Conservation (phyloP, 768 basidiomycete species). For the Pilatotrama ljubarskyi region DNA sequence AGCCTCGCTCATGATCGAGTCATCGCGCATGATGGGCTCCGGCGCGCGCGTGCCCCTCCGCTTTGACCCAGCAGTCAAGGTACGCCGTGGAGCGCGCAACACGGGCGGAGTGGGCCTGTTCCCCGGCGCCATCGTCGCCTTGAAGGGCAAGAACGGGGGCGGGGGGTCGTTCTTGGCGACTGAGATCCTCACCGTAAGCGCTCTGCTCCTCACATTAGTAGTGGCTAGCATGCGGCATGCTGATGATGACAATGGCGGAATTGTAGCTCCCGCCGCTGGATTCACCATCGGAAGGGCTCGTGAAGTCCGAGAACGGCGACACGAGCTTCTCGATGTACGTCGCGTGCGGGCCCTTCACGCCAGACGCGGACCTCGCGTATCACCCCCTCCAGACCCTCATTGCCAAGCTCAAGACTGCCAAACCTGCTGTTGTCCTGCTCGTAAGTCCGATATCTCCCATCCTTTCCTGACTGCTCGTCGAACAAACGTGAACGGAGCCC, state of each 20-base stretch:
- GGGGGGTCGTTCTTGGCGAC: conserved; percentile 83
- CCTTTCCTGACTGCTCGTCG: neutral
- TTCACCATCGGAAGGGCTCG: conserved; percentile 30
- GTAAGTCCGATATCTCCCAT: conserved; percentile 41
- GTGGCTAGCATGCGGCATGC: too few species aligned
- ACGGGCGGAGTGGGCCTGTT: conserved; percentile 73
- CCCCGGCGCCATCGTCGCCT: conserved; percentile 83
- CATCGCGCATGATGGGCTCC: conserved; percentile 75
- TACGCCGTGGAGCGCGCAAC: conserved; percentile 64
- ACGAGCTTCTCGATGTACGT: conserved; percentile 63
- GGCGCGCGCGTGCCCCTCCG: conserved; percentile 69
- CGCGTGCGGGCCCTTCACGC: conserved; percentile 86
- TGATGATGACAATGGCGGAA: neutral
- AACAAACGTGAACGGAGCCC: too few species aligned
- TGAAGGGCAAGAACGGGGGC: conserved; percentile 90
- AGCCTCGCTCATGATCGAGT: conserved; percentile 74
- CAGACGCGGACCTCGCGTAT: conserved; percentile 74
- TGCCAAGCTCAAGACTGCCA: conserved; percentile 55
- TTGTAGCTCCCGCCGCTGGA: conserved; percentile 36
- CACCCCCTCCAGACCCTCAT: conserved; percentile 68
- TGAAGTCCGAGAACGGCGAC: conserved; percentile 43
- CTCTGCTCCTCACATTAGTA: too few species aligned
- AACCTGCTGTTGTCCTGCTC: conserved; percentile 77
- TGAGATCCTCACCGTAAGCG: conserved; percentile 75
- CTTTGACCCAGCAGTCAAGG: conserved; percentile 63